Conservation (phyloP, 2,329 filamentous ascomycete genomes). For the Amesomyces nigricolor region DNA sequence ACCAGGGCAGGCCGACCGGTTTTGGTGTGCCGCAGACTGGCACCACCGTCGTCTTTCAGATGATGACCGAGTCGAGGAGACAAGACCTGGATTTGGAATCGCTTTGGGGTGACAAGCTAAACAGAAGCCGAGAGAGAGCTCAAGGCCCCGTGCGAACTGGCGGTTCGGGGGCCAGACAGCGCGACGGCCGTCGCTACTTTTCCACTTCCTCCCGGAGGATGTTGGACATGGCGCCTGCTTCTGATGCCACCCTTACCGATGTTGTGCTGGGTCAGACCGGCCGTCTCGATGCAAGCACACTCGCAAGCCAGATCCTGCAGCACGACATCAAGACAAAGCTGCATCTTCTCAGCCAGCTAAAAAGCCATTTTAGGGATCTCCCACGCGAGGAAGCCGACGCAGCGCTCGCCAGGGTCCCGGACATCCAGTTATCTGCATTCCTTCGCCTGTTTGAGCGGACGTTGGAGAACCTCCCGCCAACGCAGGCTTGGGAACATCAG, state of each 20-base stretch:
- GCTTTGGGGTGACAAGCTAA: slow-evolving; percentile 44
- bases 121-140: slow-evolving; percentile 22
- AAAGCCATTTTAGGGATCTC: slow-evolving; percentile 22
- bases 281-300: too few species aligned
- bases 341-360: slow-evolving; percentile 26
- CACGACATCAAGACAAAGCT: neutral
- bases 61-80: slow-evolving; percentile 50
- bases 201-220: neutral
- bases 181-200: neutral
- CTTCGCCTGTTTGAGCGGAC: slow-evolving; percentile 26
- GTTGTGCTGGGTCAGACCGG: neutral
- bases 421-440: neutral
- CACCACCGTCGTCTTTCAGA: slow-evolving; percentile 51
- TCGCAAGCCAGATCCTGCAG: neutral
- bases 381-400: neutral
- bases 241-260: neutral
- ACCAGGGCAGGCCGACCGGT: slow-evolving; percentile 61
- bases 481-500: slow-evolving; percentile 33
- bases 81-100: slow-evolving; percentile 48
- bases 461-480: slow-evolving; percentile 28
- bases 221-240: neutral
- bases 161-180: neutral
- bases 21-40: slow-evolving; percentile 57
- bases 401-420: neutral
- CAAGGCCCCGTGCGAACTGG: too few species aligned